Percentiles rank a stretch among this genome's conserved stretches.
Conservation (phyloP, 1,139 yeast genomes). For the Diutina ranongensis region DNA sequence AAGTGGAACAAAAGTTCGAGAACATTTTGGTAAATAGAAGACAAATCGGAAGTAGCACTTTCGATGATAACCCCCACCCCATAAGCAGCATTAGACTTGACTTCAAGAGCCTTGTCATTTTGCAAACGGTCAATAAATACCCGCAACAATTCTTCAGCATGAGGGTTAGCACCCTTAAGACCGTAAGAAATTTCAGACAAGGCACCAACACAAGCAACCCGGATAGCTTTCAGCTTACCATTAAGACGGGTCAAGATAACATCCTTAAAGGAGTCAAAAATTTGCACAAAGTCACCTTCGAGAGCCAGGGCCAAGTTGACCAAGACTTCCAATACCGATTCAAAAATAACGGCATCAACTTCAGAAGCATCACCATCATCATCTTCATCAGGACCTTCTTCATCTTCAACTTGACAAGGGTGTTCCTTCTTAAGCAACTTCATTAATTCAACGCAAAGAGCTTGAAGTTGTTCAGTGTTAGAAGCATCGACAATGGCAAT, state of each 20-base stretch:
- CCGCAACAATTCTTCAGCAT: conserved; percentile 57
- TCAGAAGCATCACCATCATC: conserved; percentile 64
- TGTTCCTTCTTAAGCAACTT: conserved; percentile 70
- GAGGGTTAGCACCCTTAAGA: conserved; percentile 57
- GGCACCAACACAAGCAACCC: conserved; percentile 81
- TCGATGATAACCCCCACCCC: conserved; percentile 82
- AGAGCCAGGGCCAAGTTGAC: conserved; percentile 65
- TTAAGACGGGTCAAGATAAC: conserved; percentile 48
- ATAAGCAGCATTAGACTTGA: conserved; percentile 90
- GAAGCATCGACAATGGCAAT: conserved; percentile 47
- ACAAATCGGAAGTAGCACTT: conserved; percentile 45
- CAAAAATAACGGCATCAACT: conserved; percentile 76
- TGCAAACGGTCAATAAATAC: conserved; percentile 58
- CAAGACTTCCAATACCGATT: conserved; percentile 76
- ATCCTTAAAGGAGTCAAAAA: conserved; percentile 66
- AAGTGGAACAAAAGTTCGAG: conserved; percentile 71
- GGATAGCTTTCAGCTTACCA: conserved; percentile 58
- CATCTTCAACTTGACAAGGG: conserved; percentile 54
- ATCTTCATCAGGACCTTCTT: conserved; percentile 40
- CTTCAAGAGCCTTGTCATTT: conserved; percentile 75
- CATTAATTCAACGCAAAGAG: conserved; percentile 59
- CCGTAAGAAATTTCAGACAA: conserved; percentile 82
- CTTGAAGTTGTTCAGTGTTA: conserved; percentile 51
- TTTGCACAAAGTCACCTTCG: conserved; percentile 61
- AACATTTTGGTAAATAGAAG: conserved; percentile 55